Conservation (phyloP, 768 basidiomycete genomes). For the Hebeloma cylindrosporum region DNA sequence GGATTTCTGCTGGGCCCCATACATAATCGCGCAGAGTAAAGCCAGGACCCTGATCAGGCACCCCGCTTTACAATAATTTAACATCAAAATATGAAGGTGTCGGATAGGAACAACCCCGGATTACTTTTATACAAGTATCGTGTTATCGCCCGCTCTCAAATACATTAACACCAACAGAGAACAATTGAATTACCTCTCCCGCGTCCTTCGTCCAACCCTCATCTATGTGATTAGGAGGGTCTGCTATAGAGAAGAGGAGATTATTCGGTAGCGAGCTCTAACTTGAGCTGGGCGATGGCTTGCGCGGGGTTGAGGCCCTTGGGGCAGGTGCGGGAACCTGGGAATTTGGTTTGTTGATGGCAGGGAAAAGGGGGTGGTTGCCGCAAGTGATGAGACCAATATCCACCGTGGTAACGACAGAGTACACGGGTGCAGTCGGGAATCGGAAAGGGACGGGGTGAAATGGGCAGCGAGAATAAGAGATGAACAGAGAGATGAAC, state of each 20-base stretch:
- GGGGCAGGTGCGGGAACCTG: slow-evolving; percentile 92
- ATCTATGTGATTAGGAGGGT: too few relatives aligned
- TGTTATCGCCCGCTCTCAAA: too few relatives aligned
- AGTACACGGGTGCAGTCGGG: neutral
- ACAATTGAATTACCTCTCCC: too few relatives aligned
- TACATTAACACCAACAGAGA: too few relatives aligned
- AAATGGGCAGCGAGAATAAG: neutral
- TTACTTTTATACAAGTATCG: too few relatives aligned
- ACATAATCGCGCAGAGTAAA: too few relatives aligned
- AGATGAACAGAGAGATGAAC: slow-evolving; percentile 40
- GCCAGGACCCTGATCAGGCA: too few relatives aligned
- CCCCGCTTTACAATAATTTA: too few relatives aligned
- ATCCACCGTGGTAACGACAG: neutral
- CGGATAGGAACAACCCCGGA: too few relatives aligned
- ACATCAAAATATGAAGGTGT: too few relatives aligned
- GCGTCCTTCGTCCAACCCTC: too few relatives aligned
- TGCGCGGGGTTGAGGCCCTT: slow-evolving; percentile 93
- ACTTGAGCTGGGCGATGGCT: slow-evolving; percentile 92
- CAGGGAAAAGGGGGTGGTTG: neutral
- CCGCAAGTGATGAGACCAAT: neutral
- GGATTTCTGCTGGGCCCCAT: too few relatives aligned
- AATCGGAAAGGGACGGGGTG: neutral
- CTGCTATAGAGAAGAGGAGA: neutral
- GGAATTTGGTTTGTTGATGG: neutral
- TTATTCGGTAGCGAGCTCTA: slow-evolving; percentile 80